Evolutionary conservation across 768 basidiomycete species (phyloP), one percentile per base, ranked within the genome.

Genomic region (Chlorophyllum brunneum): DNA sequence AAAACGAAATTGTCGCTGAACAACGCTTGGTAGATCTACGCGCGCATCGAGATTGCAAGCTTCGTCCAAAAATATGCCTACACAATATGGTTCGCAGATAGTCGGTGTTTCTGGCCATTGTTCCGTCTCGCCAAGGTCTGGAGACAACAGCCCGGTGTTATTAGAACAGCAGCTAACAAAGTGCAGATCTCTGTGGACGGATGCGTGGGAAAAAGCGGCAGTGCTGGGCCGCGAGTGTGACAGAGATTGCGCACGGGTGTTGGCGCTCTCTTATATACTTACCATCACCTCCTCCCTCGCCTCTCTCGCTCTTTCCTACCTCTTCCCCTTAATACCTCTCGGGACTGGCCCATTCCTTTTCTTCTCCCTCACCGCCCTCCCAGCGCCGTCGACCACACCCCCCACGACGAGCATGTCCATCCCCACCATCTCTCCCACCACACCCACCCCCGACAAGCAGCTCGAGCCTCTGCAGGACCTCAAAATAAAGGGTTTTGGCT

Each of bases 171-270:
- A n/a, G n/a, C n/a, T n/a, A n/a, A n/a, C n/a, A n/a, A n/a, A n/a
- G n/a, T n/a, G n/a, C n/a, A n/a, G n/a, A n/a, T n/a, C n/a, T n/a
- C n/a, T n/a, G n/a, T n/a, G 23, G 47, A 48, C 48, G 48, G 48
- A 33, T 5, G n/a, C 30, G 48, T 49, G 48, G 48, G 48, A 49
- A 49, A 46, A 49, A 55, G 42, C 42, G 43, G 49, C 60, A 58
- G 61, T 59, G 58, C 57, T 59, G 50, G 41, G 43, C 48, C 16
- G 57, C 62, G 57, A 69, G 67, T 58, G 64, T 70, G 51, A 48
- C 65, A 34, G 45, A 30, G 37, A 29, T 49, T 9, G 27, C 38
- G 39, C 37, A 49, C 15, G 37, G 38, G 47, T 36, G 47, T 48
- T 48, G 13, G 34, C 34, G 16, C 34, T 36, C 34, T 36, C 34